Conservation (phyloP, 2,329 filamentous ascomycete genomes). For the Purpureocillium lavendulum region DNA sequence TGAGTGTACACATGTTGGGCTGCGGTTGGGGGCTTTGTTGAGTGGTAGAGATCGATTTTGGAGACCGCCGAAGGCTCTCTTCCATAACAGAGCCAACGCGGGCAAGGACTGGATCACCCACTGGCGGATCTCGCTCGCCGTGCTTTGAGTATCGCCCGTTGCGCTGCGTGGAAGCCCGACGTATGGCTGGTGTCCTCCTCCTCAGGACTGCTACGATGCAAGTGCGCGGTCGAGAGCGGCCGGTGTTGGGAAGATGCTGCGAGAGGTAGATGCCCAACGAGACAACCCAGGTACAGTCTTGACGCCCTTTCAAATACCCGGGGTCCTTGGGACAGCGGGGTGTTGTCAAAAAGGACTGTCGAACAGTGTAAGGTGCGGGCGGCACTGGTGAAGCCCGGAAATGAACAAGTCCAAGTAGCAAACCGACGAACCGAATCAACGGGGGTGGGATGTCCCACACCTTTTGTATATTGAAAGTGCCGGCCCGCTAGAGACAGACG, state of each 20-base stretch:
- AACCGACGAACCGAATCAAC: not conserved
- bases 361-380: not conserved
- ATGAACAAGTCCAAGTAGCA: not conserved
- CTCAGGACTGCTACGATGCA: too few relatives aligned
- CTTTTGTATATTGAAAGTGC: slow-evolving; percentile 22
- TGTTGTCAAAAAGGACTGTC: not conserved
- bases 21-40: slow-evolving; percentile 13
- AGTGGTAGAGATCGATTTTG: slow-evolving; percentile 17
- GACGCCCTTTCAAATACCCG: not conserved
- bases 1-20: slow-evolving; percentile 41
- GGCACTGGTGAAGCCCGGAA: not conserved
- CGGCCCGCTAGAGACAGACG: slow-evolving; percentile 12
- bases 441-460: slow-evolving; percentile 7
- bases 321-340: not conserved
- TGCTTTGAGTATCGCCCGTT: too few relatives aligned
- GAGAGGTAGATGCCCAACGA: not conserved
- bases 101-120: slow-evolving; percentile 5
- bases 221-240: too few relatives aligned
- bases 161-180: too few relatives aligned
- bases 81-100: slow-evolving; percentile 26
- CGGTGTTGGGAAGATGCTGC: not conserved
- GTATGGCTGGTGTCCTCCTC: too few relatives aligned
- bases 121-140: slow-evolving; percentile 8
- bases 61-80: slow-evolving; percentile 27
- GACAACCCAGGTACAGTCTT: not conserved